Conservation (phyloP, 169 alveolate species). For the Plasmodium billcollinsi region DNA sequence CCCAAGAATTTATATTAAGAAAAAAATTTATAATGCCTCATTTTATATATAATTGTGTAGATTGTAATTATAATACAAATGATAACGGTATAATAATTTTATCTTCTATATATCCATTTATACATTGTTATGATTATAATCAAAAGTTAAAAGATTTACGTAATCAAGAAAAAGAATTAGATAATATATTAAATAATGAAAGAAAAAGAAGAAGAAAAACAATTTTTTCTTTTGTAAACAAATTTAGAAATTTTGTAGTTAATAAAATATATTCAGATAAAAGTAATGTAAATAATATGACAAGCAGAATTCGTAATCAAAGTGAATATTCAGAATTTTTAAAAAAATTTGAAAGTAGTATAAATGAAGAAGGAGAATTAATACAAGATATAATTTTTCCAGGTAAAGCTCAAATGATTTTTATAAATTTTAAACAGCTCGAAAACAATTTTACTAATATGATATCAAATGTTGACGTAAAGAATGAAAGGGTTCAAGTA, state of each 20-base stretch:
- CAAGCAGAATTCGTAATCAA: neutral
- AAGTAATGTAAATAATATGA: neutral
- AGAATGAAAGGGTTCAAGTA: slow-evolving; percentile 59
- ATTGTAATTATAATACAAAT: slow-evolving; percentile 72
- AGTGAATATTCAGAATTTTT: slow-evolving; percentile 70
- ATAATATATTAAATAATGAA: slow-evolving; percentile 39
- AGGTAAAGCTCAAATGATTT: slow-evolving; percentile 75
- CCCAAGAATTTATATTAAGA: slow-evolving; percentile 49
- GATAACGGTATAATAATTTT: slow-evolving; percentile 69
- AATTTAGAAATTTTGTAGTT: slow-evolving; percentile 8
- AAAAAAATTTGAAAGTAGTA: slow-evolving; percentile 71
- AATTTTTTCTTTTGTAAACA: neutral
- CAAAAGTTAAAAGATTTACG: slow-evolving; percentile 50
- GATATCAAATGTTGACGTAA: slow-evolving; percentile 56
- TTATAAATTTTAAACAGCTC: slow-evolving; percentile 68
- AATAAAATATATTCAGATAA: slow-evolving; percentile 14
- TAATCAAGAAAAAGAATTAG: slow-evolving; percentile 47
- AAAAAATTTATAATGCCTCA: slow-evolving; percentile 45
- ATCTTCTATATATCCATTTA: slow-evolving; percentile 62
- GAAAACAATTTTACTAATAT: slow-evolving; percentile 63
- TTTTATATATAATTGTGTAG: slow-evolving; percentile 64
- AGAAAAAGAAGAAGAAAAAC: slow-evolving; percentile 8
- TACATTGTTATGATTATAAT: slow-evolving; percentile 63
- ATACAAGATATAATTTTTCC: slow-evolving; percentile 62
- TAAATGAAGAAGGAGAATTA: slow-evolving; percentile 71